Evolutionary conservation across 805 yeast species (phyloP).

Genomic region (Pichia paraexigua): DNA sequence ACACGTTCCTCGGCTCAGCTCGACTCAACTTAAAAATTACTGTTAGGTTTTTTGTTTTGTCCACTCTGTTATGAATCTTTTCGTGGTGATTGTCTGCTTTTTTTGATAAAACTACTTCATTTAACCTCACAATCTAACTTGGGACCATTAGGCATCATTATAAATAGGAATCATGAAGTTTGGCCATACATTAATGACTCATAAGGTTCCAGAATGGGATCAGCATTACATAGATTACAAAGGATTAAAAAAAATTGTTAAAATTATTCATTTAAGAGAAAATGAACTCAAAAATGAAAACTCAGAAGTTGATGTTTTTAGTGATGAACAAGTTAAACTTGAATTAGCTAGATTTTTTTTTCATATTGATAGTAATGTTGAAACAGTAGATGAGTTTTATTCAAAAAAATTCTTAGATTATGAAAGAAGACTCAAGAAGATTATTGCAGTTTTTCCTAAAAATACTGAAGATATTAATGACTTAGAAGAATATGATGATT

Average conservation of each 20-base stretch:
- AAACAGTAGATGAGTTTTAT: constrained; percentile 73
- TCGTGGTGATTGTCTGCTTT: too few relatives aligned
- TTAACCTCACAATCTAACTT: not conserved
- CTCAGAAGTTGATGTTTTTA: constrained; percentile 28
- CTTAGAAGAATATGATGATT: constrained; percentile 52
- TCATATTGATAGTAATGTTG: constrained; percentile 72
- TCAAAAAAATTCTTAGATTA: constrained; percentile 68
- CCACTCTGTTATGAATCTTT: not conserved
- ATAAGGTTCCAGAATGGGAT: constrained; percentile 94
- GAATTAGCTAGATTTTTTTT: constrained; percentile 62
- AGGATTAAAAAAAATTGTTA: constrained; percentile 71
- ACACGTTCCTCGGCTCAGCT: not conserved
- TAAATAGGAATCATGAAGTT: constrained; percentile 50
- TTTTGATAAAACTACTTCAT: too few relatives aligned
- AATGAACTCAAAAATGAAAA: constrained; percentile 21
- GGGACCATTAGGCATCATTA: not conserved
- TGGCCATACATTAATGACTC: constrained; percentile 69
- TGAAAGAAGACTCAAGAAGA: constrained; percentile 52
- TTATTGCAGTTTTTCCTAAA: constrained; percentile 31
- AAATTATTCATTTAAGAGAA: constrained; percentile 45
- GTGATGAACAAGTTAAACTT: constrained; percentile 36
- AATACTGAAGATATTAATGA: constrained; percentile 22
- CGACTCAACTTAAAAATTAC: too few relatives aligned
- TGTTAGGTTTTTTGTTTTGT: too few relatives aligned
- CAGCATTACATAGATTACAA: constrained; percentile 80